Percentiles rank a stretch among this genome's conserved stretches.
These are phyloP conservation scores for Hypholoma sublateritium DNA, from an alignment of 768 basidiomycete genomes.

Conservation along the genomic window DNA sequence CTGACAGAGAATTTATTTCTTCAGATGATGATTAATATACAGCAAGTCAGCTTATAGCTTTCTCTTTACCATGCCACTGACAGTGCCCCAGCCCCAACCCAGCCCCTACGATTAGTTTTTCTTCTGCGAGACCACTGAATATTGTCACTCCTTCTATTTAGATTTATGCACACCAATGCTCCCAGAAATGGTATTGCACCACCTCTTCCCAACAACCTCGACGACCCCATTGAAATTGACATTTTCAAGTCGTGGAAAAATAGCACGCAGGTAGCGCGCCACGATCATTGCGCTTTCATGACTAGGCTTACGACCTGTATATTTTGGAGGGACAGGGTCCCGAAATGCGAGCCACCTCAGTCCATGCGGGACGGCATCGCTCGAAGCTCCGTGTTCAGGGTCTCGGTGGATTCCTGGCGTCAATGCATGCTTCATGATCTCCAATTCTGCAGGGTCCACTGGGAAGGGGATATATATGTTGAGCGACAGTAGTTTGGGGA, in stretches of 20 bases:
- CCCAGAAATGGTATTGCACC: background rate
- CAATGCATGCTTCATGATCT: too few species aligned
- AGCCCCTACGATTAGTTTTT: too few species aligned
- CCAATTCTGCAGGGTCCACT: too few species aligned
- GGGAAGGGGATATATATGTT: background rate
- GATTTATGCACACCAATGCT: background rate
- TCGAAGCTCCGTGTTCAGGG: too few species aligned
- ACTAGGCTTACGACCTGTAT: background rate
- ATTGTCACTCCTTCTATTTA: background rate
- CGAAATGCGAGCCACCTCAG: background rate
- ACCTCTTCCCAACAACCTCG: background rate
- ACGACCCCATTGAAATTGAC: background rate
- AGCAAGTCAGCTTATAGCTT: too few species aligned
- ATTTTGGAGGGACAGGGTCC: background rate
- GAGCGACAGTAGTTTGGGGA: background rate
- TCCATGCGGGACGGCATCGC: too few species aligned
- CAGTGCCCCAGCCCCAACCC: too few species aligned
- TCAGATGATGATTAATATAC: too few species aligned
- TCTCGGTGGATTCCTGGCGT: too few species aligned
- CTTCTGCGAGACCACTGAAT: too few species aligned
- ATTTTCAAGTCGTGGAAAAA: background rate
- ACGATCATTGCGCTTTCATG: background rate
- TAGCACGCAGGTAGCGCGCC: background rate
- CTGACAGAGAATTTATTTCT: too few species aligned
- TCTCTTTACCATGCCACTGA: too few species aligned